Percentiles rank a stretch among this genome's conserved stretches.
Conservation (phyloP, 1,139 yeast species). For the Saccharomycopsis crataegensis region DNA sequence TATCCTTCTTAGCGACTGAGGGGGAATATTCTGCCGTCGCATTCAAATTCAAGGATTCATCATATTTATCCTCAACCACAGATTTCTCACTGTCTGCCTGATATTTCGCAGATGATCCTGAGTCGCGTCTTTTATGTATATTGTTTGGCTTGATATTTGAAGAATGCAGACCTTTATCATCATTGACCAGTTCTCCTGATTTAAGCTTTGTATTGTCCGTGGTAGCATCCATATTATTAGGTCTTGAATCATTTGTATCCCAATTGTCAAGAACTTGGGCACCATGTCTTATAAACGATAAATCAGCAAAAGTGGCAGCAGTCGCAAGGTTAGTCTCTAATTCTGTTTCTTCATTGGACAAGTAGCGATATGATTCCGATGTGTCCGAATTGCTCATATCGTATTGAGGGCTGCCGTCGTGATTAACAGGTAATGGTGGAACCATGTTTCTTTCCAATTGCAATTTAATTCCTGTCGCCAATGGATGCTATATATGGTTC, state of each 20-base stretch:
- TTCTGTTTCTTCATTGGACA: constrained; percentile 17
- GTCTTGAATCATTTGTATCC: constrained; percentile 1
- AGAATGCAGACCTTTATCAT: too few relatives aligned
- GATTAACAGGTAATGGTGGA: too few relatives aligned
- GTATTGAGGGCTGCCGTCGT: too few relatives aligned
- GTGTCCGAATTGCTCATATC: constrained; percentile 4
- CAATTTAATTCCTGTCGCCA: too few relatives aligned
- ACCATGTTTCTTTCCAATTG: too few relatives aligned
- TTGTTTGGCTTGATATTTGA: too few relatives aligned
- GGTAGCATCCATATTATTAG: neutral
- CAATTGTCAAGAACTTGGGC: constrained; percentile 14
- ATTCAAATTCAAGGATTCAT: neutral
- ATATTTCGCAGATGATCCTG: too few relatives aligned
- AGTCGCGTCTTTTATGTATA: too few relatives aligned
- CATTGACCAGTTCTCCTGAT: too few relatives aligned
- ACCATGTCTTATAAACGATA: constrained; percentile 12
- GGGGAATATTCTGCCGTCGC: constrained; percentile 7
- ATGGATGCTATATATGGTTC: too few relatives aligned
- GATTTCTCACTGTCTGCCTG: too few relatives aligned
- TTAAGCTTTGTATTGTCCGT: neutral
- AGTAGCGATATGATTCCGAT: constrained; percentile 16
- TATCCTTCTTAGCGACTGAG: constrained; percentile 4
- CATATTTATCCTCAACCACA: too few relatives aligned
- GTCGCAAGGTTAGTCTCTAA: constrained; percentile 1
- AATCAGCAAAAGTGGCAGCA: constrained; percentile 8